Evolutionary conservation across 768 basidiomycete species (phyloP), one percentile per base, ranked within the genome.

Genomic region (Omphalotus guepiniiformis): DNA sequence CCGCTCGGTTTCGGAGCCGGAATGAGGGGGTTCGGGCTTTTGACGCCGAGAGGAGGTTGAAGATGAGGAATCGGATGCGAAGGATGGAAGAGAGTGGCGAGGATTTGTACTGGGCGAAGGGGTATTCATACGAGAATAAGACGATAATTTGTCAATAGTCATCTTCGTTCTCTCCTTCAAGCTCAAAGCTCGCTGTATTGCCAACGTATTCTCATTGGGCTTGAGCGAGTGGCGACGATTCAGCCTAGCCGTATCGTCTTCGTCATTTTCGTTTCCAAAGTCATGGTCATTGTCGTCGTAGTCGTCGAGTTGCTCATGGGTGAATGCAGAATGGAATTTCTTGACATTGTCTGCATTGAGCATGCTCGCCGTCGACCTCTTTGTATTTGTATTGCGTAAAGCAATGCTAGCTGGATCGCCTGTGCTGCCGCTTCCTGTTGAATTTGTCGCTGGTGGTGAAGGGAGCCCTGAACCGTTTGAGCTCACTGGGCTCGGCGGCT

Each of bases 381-480:
- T 56, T 21, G 55, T 51, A 23, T 51, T 56, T 21, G 55, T 51
- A 11, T 50, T 43, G 21, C 71, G 65, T 6, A 68, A 32, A 23
- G 65, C 66, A 44, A 69, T 66, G 50, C 71, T 75, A 42, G 63
- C 69, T 38, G 75, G 75, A 64, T 82, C 82, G 35, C 82, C 83
- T 3, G 79, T 82, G 56, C 85, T 87, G 29, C 85, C 85, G 62
- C 86, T 88, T 27, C 85, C 87, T 1, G 87, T 89, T 9, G 88
- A 90, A 59, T 89, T 90, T 16, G 89, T 88, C 22, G 86, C 88
- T 35, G 89, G 89, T 0, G 89, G 89, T 19, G 87, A 89, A 1
- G 89, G 88, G 4, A 91, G 62, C 5, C 88, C 88, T 4, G 85
- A 87, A 48, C 72, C 68, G 52, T 58, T 61, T 3, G 80, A 73